These are phyloP conservation scores for Dictyostelium brefeldianum DNA, from an alignment of 78 protist species.

Conservation along the genomic window DNA sequence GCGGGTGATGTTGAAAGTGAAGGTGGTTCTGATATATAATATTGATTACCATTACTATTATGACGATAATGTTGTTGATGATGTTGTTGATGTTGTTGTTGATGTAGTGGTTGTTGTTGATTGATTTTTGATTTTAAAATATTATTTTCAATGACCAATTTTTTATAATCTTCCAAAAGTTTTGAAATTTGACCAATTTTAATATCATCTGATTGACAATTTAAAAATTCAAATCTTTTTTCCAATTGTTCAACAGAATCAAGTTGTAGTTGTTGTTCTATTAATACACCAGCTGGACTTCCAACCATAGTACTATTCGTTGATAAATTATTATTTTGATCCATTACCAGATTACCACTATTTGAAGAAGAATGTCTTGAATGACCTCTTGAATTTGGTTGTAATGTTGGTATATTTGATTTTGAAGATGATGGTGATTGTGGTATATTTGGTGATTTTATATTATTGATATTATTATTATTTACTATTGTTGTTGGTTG, in stretches of 20 bases:
- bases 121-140: slow-evolving; percentile 55
- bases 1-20: slow-evolving; percentile 74
- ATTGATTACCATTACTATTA: not conserved
- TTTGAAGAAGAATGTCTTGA: slow-evolving; percentile 50
- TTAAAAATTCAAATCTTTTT: slow-evolving; percentile 57
- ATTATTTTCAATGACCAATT: slow-evolving; percentile 63
- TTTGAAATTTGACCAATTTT: slow-evolving; percentile 66
- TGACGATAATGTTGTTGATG: not conserved
- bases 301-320: not conserved
- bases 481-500: not conserved
- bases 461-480: not conserved
- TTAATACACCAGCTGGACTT: not conserved
- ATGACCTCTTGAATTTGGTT: slow-evolving; percentile 22
- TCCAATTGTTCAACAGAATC: not conserved
- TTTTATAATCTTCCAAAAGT: slow-evolving; percentile 63
- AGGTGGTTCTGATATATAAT: slow-evolving; percentile 41
- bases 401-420: slow-evolving; percentile 17
- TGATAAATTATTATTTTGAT: not conserved
- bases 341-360: not conserved
- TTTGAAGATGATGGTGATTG: not conserved
- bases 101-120: not conserved
- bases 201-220: slow-evolving; percentile 61
- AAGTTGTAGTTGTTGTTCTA: not conserved
- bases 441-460: slow-evolving; percentile 22
- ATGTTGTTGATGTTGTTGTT: not conserved